Percentiles rank a stretch among this genome's conserved stretches.
These are phyloP conservation scores for Skeletonema potamos DNA, from an alignment of 108 stramenopile genomes.

Conservation along the genomic window DNA sequence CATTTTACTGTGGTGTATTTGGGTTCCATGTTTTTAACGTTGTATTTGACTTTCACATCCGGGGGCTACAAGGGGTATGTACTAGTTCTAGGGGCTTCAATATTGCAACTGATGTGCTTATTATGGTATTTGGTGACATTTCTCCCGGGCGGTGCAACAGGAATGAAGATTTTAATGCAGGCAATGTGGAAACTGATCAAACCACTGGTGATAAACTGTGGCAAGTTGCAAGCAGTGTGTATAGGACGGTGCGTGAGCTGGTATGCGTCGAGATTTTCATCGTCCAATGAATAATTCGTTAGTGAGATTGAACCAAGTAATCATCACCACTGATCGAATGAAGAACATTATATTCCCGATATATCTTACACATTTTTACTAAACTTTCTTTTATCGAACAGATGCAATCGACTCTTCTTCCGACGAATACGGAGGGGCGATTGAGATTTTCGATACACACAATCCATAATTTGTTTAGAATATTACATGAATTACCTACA, in stretches of 20 bases:
- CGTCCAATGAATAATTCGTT: conserved; percentile 1
- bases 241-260: conserved; percentile 57
- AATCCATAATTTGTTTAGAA: background rate
- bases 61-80: conserved; percentile 82
- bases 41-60: conserved; percentile 76
- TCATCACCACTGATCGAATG: background rate
- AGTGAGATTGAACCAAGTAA: background rate
- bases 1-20: conserved; percentile 79
- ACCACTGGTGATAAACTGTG: conserved; percentile 68
- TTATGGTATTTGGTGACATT: conserved; percentile 92
- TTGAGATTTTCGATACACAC: background rate
- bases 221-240: conserved; percentile 67
- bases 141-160: conserved; percentile 84
- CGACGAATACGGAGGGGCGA: conserved; percentile 26
- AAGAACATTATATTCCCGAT: background rate
- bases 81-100: conserved; percentile 63
- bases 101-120: conserved; percentile 71
- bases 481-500: conserved; percentile 9
- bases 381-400: conserved; percentile 5
- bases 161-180: conserved; percentile 64
- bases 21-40: conserved; percentile 73
- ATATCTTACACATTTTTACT: background rate
- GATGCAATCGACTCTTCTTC: conserved; percentile 22
- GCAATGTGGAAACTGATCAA: conserved; percentile 72
- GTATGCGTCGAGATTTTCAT: conserved; percentile 51